phyloP scores from a whole-genome alignment of 2,329 filamentous ascomycete genomes.

The Raffaelea arxii region DNA sequence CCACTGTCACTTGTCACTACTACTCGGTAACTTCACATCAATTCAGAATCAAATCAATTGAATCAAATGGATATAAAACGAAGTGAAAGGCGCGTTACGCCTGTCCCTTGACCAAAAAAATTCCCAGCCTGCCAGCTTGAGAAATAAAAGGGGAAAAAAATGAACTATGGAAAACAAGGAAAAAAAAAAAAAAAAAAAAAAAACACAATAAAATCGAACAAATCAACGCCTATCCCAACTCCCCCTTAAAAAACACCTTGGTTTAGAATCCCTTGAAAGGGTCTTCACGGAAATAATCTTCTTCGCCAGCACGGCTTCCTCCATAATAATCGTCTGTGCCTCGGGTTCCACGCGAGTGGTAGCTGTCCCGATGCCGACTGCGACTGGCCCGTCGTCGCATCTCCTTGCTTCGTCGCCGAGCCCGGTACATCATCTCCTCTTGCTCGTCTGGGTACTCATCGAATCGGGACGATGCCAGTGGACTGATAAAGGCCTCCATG shows the following conservation, averaged over 20 bases:
- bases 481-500: slow-evolving; percentile 92
- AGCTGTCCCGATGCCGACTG: slow-evolving; percentile 40
- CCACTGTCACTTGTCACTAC: no score
- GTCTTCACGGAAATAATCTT: slow-evolving; percentile 49
- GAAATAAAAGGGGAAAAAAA: neutral
- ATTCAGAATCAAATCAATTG: no score
- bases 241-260: neutral
- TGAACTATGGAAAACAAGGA: neutral
- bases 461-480: slow-evolving; percentile 35
- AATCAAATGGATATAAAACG: no score
- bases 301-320: slow-evolving; percentile 39
- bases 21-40: no score
- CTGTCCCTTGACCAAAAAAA: no score
- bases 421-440: slow-evolving; percentile 37
- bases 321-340: slow-evolving; percentile 38
- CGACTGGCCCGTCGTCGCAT: slow-evolving; percentile 41
- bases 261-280: slow-evolving; percentile 53
- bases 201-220: neutral
- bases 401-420: slow-evolving; percentile 46
- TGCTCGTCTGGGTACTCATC: slow-evolving; percentile 38
- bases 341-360: slow-evolving; percentile 33
- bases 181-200: neutral
- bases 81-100: no score
- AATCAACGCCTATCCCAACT: neutral
- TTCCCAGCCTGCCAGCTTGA: no score